Conservation (phyloP, 2,329 filamentous ascomycete genomes). For the Huntiella abstrusa region DNA sequence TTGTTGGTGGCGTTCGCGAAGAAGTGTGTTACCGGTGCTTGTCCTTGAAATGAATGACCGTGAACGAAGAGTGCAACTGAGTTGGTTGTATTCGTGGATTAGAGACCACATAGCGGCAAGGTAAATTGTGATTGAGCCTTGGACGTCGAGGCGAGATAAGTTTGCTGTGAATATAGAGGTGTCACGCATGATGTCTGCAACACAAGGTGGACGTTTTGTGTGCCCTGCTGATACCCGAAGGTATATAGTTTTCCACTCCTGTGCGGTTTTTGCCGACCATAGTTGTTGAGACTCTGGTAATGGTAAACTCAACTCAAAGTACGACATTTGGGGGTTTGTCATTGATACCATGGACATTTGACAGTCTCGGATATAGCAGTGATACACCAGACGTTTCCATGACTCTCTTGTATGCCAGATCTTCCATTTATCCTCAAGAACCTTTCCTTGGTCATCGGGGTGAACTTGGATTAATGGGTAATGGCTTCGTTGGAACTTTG, state of each 20-base stretch:
- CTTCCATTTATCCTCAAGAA: constrained; percentile 45
- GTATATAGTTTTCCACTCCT: constrained; percentile 45
- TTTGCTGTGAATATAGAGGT: constrained; percentile 31
- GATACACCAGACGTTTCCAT: constrained; percentile 47
- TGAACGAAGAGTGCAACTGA: constrained; percentile 29
- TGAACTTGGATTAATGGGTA: constrained; percentile 32
- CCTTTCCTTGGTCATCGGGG: constrained; percentile 34
- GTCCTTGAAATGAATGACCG: constrained; percentile 26
- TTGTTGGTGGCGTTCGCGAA: constrained; percentile 40
- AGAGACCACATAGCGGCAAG: constrained; percentile 47
- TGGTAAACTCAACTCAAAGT: constrained; percentile 47
- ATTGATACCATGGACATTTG: constrained; percentile 49
- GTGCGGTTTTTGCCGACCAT: constrained; percentile 46
- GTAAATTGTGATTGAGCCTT: constrained; percentile 38
- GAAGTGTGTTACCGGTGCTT: constrained; percentile 23
- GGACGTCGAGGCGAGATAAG: constrained; percentile 33
- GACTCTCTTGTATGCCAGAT: constrained; percentile 45
- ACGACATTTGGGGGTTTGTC: constrained; percentile 46
- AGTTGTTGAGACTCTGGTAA: constrained; percentile 41
- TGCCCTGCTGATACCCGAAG: constrained; percentile 23
- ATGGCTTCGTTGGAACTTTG: constrained; percentile 36
- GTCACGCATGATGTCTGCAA: constrained; percentile 38
- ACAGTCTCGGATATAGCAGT: constrained; percentile 45
- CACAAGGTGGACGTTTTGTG: constrained; percentile 27
- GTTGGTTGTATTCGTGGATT: constrained; percentile 46